Conservation (phyloP, 768 basidiomycete species). For the Tremella yokohamensis region DNA sequence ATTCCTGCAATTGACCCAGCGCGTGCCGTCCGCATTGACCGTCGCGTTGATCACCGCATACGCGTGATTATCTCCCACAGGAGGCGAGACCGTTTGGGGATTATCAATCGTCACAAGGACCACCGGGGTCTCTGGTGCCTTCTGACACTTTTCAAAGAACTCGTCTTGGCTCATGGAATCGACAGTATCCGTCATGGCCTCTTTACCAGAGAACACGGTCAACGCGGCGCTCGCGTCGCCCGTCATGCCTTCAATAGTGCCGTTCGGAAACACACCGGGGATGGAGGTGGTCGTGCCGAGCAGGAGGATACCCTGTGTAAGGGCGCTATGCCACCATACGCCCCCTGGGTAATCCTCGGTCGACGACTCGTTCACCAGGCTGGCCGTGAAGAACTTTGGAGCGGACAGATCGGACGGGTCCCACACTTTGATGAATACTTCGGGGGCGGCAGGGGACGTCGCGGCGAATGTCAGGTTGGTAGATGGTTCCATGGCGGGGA, state of each 20-base stretch:
- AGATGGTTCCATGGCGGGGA: no score
- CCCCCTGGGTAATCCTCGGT: conserved; percentile 18
- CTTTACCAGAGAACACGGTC: conserved; percentile 12
- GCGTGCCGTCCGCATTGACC: conserved; percentile 3
- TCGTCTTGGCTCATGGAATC: conserved; percentile 4
- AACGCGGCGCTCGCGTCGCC: conserved; percentile 9
- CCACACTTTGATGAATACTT: conserved; percentile 8
- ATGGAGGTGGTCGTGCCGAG: conserved; percentile 7
- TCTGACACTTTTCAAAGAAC: conserved; percentile 2
- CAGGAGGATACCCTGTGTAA: conserved; percentile 12
- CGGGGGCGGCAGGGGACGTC: neutral
- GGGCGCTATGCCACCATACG: conserved; percentile 22
- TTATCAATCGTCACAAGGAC: conserved; percentile 7
- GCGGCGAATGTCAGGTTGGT: neutral
- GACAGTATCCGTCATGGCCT: neutral
- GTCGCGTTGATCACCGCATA: conserved; percentile 23
- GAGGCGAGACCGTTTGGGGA: conserved; percentile 2
- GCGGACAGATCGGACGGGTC: neutral
- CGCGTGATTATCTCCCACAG: conserved; percentile 14
- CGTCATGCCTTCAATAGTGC: neutral
- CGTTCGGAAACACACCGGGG: conserved; percentile 10
- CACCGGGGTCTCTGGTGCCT: conserved; percentile 11
- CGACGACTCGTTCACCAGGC: conserved; percentile 12
- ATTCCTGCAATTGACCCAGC: conserved; percentile 18
- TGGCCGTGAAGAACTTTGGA: conserved; percentile 6